phyloP scores from a whole-genome alignment of 2,329 filamentous ascomycete genomes.

The Byssoonygena ceratinophila region DNA sequence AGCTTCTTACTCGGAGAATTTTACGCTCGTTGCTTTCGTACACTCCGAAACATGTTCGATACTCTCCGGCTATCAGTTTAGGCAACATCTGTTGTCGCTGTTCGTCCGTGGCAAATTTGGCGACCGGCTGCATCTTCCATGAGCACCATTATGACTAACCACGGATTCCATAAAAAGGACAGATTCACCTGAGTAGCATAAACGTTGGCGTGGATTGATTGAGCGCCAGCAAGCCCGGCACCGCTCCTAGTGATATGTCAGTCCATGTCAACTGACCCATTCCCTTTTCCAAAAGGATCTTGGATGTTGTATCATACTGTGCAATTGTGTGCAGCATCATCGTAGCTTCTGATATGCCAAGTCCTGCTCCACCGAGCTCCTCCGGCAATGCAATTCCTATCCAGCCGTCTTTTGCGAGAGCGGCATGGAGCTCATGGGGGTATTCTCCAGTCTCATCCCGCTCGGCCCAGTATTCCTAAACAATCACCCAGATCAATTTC shows the following conservation, averaged over 20 bases:
- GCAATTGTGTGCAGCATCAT: slow-evolving; percentile 81
- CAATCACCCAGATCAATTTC: too few relatives aligned
- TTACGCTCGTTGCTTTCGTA: slow-evolving; percentile 15
- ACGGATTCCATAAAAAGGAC: neutral
- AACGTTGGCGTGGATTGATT: slow-evolving; percentile 48
- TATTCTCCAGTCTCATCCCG: slow-evolving; percentile 60
- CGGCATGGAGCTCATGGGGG: slow-evolving; percentile 64
- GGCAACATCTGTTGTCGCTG: slow-evolving; percentile 57
- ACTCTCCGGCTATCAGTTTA: slow-evolving; percentile 60
- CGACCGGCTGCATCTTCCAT: slow-evolving; percentile 41
- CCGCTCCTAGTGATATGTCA: slow-evolving; percentile 40
- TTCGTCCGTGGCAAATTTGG: slow-evolving; percentile 57
- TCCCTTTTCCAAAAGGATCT: neutral
- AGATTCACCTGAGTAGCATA: slow-evolving; percentile 52
- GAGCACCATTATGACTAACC: neutral
- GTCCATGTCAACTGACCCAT: neutral
- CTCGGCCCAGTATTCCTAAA: slow-evolving; percentile 59
- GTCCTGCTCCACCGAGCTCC: slow-evolving; percentile 59
- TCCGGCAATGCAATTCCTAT: slow-evolving; percentile 71
- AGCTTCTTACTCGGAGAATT: neutral
- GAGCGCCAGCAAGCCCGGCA: slow-evolving; percentile 62
- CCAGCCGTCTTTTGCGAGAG: slow-evolving; percentile 65
- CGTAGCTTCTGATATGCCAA: slow-evolving; percentile 69
- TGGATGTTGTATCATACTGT: slow-evolving; percentile 39
- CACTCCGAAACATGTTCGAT: slow-evolving; percentile 68